These are phyloP conservation scores for Termitomyces heimii DNA, from an alignment of 768 basidiomycete species.

Conservation along the genomic window DNA sequence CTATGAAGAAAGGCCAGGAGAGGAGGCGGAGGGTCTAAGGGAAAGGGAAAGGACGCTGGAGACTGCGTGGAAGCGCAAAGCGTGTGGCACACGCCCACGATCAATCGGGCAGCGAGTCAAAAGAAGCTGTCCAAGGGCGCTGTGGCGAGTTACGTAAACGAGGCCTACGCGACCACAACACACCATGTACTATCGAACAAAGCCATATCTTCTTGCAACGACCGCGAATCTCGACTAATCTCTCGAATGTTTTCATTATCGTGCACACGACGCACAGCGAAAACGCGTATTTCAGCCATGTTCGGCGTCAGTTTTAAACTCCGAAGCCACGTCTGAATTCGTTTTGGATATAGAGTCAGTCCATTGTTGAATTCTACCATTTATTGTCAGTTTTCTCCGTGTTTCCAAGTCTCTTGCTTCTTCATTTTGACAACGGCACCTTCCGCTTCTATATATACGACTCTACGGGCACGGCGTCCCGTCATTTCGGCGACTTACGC, in stretches of 20 bases:
- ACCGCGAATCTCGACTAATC: not conserved
- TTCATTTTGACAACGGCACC: not conserved
- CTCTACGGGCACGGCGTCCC: too few species aligned
- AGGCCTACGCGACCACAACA: not conserved
- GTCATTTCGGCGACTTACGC: not conserved
- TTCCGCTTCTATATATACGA: not conserved
- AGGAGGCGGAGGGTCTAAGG: not conserved
- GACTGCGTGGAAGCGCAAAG: conserved; percentile 12
- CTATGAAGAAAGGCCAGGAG: not conserved
- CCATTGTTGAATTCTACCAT: too few species aligned
- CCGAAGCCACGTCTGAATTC: not conserved
- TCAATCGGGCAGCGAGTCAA: conserved; percentile 10
- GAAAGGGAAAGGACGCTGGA: not conserved
- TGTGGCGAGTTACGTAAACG: conserved; percentile 15
- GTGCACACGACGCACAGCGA: not conserved
- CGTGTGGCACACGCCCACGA: conserved; percentile 17
- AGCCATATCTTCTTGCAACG: not conserved
- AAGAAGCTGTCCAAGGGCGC: not conserved
- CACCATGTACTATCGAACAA: not conserved
- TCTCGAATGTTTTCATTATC: not conserved
- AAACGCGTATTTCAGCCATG: not conserved
- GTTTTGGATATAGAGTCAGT: too few species aligned
- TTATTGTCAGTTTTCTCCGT: too few species aligned
- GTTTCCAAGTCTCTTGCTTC: not conserved
- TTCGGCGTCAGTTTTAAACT: not conserved